phyloP scores from a whole-genome alignment of 2,329 filamentous ascomycete species.

The Aspergillus felis region DNA sequence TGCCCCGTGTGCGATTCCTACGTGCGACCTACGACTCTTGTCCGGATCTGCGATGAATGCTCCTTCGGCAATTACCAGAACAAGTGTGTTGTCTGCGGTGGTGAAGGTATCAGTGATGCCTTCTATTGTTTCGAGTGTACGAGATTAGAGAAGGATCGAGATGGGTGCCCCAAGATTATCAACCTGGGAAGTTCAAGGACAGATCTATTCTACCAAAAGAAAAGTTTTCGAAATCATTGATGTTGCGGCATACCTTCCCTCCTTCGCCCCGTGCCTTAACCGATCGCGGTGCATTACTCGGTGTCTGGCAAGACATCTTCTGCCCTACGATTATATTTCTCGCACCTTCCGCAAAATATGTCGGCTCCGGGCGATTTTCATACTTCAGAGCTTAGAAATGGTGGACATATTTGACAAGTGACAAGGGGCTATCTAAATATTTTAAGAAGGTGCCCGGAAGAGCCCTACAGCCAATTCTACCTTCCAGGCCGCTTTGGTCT shows the following conservation, averaged over 20 bases:
- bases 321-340: neutral
- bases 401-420: neutral
- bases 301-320: neutral
- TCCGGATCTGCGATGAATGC: conserved; percentile 98
- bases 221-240: conserved; percentile 49
- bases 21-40: conserved; percentile 93
- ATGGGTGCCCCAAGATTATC: conserved; percentile 99
- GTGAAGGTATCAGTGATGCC: conserved; percentile 95
- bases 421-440: neutral
- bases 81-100: conserved; percentile 98
- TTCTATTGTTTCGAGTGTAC: conserved; percentile 99
- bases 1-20: conserved; percentile 99
- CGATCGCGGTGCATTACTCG: conserved; percentile 1
- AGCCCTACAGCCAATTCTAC: conserved; percentile 19
- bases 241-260: conserved; percentile 3
- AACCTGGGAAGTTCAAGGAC: conserved; percentile 94
- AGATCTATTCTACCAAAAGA: conserved; percentile 78
- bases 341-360: neutral
- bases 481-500: conserved; percentile 61
- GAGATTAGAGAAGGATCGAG: conserved; percentile 89
- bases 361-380: neutral
- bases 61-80: conserved; percentile 99
- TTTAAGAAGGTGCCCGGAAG: neutral
- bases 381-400: neutral
- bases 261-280: conserved; percentile 8